Conservation (phyloP, 768 basidiomycete species). For the Termitomyces heimii region DNA sequence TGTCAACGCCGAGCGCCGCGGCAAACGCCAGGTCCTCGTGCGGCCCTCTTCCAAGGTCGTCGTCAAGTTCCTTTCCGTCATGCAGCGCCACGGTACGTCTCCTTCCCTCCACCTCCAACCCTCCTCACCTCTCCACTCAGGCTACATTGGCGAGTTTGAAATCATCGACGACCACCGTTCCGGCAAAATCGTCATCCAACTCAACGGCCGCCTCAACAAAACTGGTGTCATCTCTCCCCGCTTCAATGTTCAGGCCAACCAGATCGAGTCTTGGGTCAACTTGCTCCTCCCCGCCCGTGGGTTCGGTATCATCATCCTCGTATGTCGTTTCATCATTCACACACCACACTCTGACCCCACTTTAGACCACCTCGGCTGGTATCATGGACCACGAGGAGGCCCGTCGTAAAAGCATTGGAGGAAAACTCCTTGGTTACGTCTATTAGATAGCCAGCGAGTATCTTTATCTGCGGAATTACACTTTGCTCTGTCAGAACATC, state of each 20-base stretch:
- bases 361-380: slow-evolving; percentile 91
- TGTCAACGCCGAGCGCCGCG: slow-evolving; percentile 98
- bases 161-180: slow-evolving; percentile 98
- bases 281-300: slow-evolving; percentile 92
- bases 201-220: slow-evolving; percentile 98
- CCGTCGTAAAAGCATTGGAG: slow-evolving; percentile 95
- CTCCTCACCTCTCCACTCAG: slow-evolving; percentile 29
- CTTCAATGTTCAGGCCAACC: slow-evolving; percentile 90
- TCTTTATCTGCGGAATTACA: neutral
- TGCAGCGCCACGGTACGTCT: slow-evolving; percentile 94
- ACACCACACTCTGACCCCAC: neutral
- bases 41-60: slow-evolving; percentile 97
- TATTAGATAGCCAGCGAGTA: slow-evolving; percentile 45
- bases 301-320: slow-evolving; percentile 94
- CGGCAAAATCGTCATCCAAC: slow-evolving; percentile 96
- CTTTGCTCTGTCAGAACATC: neutral
- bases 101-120: neutral
- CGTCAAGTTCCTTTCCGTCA: slow-evolving; percentile 95
- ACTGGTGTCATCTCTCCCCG: slow-evolving; percentile 99
- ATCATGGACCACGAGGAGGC: slow-evolving; percentile 99
- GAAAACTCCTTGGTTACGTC: slow-evolving; percentile 89
- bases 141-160: slow-evolving; percentile 98
- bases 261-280: slow-evolving; percentile 97
- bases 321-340: slow-evolving; percentile 25
- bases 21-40: slow-evolving; percentile 98